A percentile compares a stretch with the other conserved stretches of the same genome.
Conservation (phyloP, 345 rosid genomes). For the Salix koriyanagi region DNA sequence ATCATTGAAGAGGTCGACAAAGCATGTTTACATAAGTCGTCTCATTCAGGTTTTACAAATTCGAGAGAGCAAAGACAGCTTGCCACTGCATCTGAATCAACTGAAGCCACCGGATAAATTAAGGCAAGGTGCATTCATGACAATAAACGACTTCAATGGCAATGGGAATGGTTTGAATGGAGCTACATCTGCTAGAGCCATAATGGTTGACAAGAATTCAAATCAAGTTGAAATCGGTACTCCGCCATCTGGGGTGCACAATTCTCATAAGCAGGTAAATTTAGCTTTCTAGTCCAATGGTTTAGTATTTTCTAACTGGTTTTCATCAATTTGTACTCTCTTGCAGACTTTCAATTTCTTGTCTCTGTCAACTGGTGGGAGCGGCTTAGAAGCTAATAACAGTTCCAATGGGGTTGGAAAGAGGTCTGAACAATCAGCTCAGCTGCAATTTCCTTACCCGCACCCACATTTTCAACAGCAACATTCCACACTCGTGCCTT, state of each 20-base stretch:
- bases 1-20: constrained; percentile 49
- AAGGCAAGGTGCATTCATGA: constrained; percentile 26
- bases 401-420: constrained; percentile 23
- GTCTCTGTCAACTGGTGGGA: constrained; percentile 45
- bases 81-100: constrained; percentile 17
- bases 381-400: constrained; percentile 21
- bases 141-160: constrained; percentile 19
- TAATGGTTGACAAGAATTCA: constrained; percentile 15
- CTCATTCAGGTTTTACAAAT: constrained; percentile 48
- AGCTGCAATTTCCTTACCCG: constrained; percentile 35
- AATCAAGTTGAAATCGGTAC: constrained; percentile 25
- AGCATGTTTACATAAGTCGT: constrained; percentile 61
- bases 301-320: not conserved
- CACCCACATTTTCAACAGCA: constrained; percentile 35
- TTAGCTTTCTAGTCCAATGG: not conserved
- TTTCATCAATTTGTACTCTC: constrained; percentile 18
- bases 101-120: constrained; percentile 32
- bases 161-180: constrained; percentile 24
- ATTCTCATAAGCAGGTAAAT: constrained; percentile 46
- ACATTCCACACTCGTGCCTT: constrained; percentile 30
- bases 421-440: constrained; percentile 22
- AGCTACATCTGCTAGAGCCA: constrained; percentile 3
- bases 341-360: constrained; percentile 61
- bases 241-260: constrained; percentile 22
- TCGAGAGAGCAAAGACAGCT: constrained; percentile 32